Percentiles rank a stretch among this genome's conserved stretches.
Conservation (phyloP, 345 rosid species). For the Euclidium syriacum region DNA sequence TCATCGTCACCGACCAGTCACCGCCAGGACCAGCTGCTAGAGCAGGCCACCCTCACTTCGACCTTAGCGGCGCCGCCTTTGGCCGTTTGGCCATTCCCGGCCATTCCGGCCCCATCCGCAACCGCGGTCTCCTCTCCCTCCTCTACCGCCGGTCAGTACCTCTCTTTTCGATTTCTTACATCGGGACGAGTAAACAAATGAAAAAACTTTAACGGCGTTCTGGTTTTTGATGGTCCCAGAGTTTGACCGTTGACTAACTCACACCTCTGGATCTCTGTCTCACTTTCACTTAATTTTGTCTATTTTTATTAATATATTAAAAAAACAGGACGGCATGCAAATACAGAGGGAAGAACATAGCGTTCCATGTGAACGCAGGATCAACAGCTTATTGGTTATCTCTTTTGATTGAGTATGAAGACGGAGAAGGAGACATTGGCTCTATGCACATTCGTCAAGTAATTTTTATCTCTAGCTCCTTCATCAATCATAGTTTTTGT, state of each 20-base stretch:
- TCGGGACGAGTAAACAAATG: slow-evolving; percentile 15
- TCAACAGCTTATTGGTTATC: slow-evolving; percentile 83
- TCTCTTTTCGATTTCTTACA: neutral
- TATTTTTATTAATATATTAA: neutral
- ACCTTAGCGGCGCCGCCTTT: slow-evolving; percentile 95
- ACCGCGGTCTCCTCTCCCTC: slow-evolving; percentile 73
- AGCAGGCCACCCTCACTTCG: slow-evolving; percentile 68
- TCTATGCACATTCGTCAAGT: slow-evolving; percentile 89
- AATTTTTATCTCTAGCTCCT: slow-evolving; percentile 7
- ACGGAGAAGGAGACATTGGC: slow-evolving; percentile 95
- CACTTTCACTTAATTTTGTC: neutral
- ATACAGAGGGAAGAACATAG: slow-evolving; percentile 74
- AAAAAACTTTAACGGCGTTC: slow-evolving; percentile 16
- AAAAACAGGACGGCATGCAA: slow-evolving; percentile 73
- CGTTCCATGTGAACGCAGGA: slow-evolving; percentile 88
- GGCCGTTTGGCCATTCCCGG: slow-evolving; percentile 85
- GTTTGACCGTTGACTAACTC: slow-evolving; percentile 25
- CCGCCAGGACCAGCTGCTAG: slow-evolving; percentile 51
- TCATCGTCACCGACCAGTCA: slow-evolving; percentile 92
- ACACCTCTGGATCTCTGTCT: neutral
- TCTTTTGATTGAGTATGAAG: slow-evolving; percentile 89
- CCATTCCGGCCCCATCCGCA: slow-evolving; percentile 48
- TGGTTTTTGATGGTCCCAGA: slow-evolving; percentile 3
- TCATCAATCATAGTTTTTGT: no score
- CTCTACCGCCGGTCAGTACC: slow-evolving; percentile 60